These are phyloP conservation scores for Tylopilus subfusipes DNA, from an alignment of 768 basidiomycete genomes.

Conservation along the genomic window DNA sequence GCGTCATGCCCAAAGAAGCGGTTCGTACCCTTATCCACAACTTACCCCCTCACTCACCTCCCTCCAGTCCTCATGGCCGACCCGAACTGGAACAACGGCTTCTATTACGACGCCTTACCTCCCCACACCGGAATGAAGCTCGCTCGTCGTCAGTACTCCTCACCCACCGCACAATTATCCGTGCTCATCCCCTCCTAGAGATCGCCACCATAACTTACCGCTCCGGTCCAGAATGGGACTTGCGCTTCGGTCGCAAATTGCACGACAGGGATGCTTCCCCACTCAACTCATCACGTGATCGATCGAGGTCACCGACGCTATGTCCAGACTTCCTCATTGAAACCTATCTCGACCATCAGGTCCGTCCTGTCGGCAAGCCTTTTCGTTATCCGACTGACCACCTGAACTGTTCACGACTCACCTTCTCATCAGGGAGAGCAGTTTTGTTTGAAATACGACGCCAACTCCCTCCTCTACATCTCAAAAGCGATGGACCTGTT, in stretches of 20 bases:
- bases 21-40: slow-evolving; percentile 37
- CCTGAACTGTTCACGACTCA: background rate
- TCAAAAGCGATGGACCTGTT: slow-evolving; percentile 99
- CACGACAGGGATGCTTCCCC: slow-evolving; percentile 30
- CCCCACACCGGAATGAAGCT: slow-evolving; percentile 99
- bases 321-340: slow-evolving; percentile 99
- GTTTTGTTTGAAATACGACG: slow-evolving; percentile 98
- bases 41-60: slow-evolving; percentile 1
- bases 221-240: slow-evolving; percentile 98
- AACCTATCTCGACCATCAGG: slow-evolving; percentile 94
- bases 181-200: slow-evolving; percentile 46
- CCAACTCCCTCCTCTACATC: slow-evolving; percentile 97
- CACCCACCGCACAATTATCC: background rate
- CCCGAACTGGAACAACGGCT: slow-evolving; percentile 98
- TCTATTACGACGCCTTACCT: slow-evolving; percentile 93
- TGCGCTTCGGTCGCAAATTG: slow-evolving; percentile 87
- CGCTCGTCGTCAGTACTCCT: slow-evolving; percentile 73
- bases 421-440: slow-evolving; percentile 69
- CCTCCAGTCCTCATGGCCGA: slow-evolving; percentile 93
- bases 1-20: slow-evolving; percentile 94
- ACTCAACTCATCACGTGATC: slow-evolving; percentile 5
- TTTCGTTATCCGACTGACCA: background rate
- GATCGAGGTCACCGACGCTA: slow-evolving; percentile 57
- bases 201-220: slow-evolving; percentile 99
- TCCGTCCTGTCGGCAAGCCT: slow-evolving; percentile 15